Base-by-base conservation (phyloP, 1,139 yeast species). In the Candida sp. region DNA sequence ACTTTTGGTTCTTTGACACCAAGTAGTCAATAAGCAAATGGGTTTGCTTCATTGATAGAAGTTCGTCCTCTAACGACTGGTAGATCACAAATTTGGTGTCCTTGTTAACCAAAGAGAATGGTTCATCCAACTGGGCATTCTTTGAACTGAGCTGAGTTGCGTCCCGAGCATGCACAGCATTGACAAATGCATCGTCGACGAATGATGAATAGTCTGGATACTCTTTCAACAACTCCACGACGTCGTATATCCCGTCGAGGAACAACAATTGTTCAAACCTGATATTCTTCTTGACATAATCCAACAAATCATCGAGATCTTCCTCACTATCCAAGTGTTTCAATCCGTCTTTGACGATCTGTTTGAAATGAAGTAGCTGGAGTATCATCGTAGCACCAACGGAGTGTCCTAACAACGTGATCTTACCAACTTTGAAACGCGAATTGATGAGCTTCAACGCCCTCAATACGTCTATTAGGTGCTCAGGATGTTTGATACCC, bases 361-460 rank as follows among this genome's bases (percentile, higher is more conserved):
- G 54, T 22, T 51, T 50, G 49, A 57, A 64, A 50, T 73, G 71
- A 23, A 85, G 57, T 5, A 84, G 60, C 63, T 90, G 96, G 32
- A 88, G 70, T 2, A 82, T 75, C 44, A 91, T 63, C 3, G 90
- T 85, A 1, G 94, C 91, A 0, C 97, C 97, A 2, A 87, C 96
- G 0, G 96, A 88, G 67, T 91, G 97, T 0, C 97, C 97, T 4
- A 83, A 75, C 5, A 85, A 54, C 33, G 41, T 46, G 17, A 75
- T 54, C 22, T 69, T 57, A 0, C 49, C 50, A 2, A 59, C 48
- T 0, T 54, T 56, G 44, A 57, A 59, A 5, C 59, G 47, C 1
- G 48, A 22, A 2, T 62, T 54, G 3, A 84, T 64, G 3, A 59
- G 55, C 8, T 60, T 50, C 8, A 89, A 58, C 0, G 84, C 90